A percentile compares a stretch with the other conserved stretches of the same genome.
These are phyloP conservation scores for Rhizoclosmatium sp. DNA, from an alignment of 192 early-diverging fungal species.

Conservation along the genomic window DNA sequence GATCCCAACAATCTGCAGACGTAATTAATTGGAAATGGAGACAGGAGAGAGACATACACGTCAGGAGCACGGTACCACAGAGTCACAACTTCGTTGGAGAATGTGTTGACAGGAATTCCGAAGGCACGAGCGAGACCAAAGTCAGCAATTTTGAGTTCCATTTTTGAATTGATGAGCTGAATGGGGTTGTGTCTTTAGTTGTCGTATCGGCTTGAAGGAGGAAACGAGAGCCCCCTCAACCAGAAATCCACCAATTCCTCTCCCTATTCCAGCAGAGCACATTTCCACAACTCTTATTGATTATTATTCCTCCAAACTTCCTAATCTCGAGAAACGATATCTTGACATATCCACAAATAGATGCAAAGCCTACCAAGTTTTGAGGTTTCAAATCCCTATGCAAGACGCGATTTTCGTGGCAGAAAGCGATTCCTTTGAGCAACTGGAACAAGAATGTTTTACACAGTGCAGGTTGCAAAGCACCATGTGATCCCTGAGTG, in stretches of 20 bases:
- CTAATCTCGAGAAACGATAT: too few relatives aligned
- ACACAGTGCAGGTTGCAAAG: constrained; percentile 68
- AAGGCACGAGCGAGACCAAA: constrained; percentile 98
- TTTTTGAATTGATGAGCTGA: constrained; percentile 87
- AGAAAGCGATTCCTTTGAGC: constrained; percentile 93
- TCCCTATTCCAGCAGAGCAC: too few relatives aligned
- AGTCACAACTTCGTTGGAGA: constrained; percentile 98
- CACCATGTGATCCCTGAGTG: constrained; percentile 72
- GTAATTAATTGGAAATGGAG: background rate
- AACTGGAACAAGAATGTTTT: constrained; percentile 96
- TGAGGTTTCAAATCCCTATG: constrained; percentile 82
- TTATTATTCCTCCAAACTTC: too few relatives aligned
- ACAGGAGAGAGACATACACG: constrained; percentile 53
- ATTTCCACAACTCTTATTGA: too few relatives aligned
- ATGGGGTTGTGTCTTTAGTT: background rate
- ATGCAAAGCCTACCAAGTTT: constrained; percentile 71
- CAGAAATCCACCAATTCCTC: too few relatives aligned
- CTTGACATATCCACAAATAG: background rate
- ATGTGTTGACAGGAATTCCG: constrained; percentile 94
- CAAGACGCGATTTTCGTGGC: constrained; percentile 92
- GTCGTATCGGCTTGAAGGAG: too few relatives aligned
- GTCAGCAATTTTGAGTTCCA: constrained; percentile 75
- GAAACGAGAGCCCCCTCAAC: too few relatives aligned
- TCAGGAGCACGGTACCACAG: constrained; percentile 98
- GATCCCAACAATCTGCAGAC: constrained; percentile 78